phyloP scores from a whole-genome alignment of 371 early-diverging fungal genomes.

The Mucor irregularis region DNA sequence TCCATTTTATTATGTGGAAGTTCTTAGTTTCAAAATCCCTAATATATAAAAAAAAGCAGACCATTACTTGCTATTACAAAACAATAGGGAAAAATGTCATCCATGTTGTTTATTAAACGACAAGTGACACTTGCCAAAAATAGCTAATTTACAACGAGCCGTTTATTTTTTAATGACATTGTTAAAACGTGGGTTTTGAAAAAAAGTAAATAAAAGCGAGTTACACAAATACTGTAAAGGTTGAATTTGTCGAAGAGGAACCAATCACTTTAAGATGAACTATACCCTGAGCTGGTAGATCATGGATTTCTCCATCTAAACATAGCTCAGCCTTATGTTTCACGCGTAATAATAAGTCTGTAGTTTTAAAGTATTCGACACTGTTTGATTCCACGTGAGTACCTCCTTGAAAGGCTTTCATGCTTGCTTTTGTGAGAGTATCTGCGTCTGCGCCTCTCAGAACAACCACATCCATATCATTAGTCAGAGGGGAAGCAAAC shows the following conservation, averaged over 20 bases:
- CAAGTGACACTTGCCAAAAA: slow-evolving; percentile 3
- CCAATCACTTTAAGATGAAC: slow-evolving; percentile 30
- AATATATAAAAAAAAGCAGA: neutral
- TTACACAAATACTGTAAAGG: slow-evolving; percentile 18
- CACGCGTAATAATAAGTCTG: slow-evolving; percentile 35
- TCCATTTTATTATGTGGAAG: neutral
- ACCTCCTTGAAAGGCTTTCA: slow-evolving; percentile 38
- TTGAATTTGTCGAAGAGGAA: slow-evolving; percentile 13
- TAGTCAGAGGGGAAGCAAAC: slow-evolving; percentile 33
- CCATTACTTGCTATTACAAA: too few relatives aligned
- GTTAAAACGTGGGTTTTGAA: slow-evolving; percentile 2
- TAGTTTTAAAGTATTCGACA: slow-evolving; percentile 44
- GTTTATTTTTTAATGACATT: neutral
- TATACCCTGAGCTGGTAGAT: slow-evolving; percentile 29
- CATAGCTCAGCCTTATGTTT: slow-evolving; percentile 40
- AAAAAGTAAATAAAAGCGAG: neutral
- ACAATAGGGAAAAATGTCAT: neutral
- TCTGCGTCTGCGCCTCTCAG: slow-evolving; percentile 29
- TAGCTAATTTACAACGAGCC: slow-evolving; percentile 6
- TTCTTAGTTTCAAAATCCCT: neutral
- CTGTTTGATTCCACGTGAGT: slow-evolving; percentile 29
- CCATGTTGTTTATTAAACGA: neutral
- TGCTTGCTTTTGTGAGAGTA: slow-evolving; percentile 27
- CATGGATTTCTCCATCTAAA: slow-evolving; percentile 47
- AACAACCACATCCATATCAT: slow-evolving; percentile 39